Conservation (phyloP, 1,284 basidiomycete genomes). For the Vanrija humicola region DNA sequence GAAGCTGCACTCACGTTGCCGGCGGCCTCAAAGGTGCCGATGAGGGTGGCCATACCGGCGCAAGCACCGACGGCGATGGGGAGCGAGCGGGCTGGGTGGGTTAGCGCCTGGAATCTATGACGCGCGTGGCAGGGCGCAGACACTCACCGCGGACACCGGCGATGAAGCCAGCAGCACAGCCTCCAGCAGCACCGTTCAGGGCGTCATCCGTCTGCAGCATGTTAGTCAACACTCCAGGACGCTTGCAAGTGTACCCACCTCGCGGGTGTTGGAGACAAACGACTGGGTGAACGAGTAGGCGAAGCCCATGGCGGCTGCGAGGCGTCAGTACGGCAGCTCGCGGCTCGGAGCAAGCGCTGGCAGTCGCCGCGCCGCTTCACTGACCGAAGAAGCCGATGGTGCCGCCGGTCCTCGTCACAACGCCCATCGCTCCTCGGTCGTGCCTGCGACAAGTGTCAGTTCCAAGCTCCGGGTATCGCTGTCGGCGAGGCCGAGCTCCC, state of each 20-base stretch:
- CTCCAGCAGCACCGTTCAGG: conserved; percentile 78
- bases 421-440: conserved; percentile 78
- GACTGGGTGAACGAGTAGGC: conserved; percentile 80
- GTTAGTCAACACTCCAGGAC: neutral
- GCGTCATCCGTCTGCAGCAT: conserved; percentile 64
- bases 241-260: conserved; percentile 36
- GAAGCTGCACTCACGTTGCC: conserved; percentile 52
- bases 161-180: conserved; percentile 88
- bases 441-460: conserved; percentile 52
- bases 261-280: conserved; percentile 72
- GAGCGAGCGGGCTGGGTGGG: conserved; percentile 66
- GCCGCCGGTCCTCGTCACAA: conserved; percentile 71
- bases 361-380: conserved; percentile 30
- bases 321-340: conserved; percentile 1
- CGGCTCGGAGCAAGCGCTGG: neutral
- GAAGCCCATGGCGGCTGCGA: conserved; percentile 81
- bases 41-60: conserved; percentile 69
- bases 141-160: conserved; percentile 74
- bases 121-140: neutral
- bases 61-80: conserved; percentile 80
- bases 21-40: conserved; percentile 80
- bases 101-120: conserved; percentile 1
- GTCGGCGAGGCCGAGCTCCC: neutral
- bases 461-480: neutral
- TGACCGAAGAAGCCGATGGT: conserved; percentile 77